Conservation (phyloP, 1,284 basidiomycete genomes). For the Retiboletus flavoniger region DNA sequence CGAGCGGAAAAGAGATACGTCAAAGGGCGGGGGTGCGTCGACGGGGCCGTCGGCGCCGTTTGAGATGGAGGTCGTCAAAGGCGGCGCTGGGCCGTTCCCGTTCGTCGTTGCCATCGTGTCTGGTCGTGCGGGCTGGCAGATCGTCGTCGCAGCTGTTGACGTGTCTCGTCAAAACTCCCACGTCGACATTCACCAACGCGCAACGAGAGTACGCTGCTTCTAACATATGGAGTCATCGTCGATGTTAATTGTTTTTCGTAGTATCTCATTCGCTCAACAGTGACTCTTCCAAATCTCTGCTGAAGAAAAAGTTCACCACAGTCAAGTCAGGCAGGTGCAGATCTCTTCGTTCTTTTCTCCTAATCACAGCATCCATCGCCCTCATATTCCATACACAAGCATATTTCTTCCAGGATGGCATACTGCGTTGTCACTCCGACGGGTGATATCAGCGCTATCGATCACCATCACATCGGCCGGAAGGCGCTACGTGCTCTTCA, state of each 20-base stretch:
- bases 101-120: conserved; percentile 26
- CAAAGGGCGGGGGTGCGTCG: conserved; percentile 44
- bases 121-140: neutral
- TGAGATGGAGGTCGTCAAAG: conserved; percentile 30
- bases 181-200: too few species aligned
- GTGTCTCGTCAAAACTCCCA: too few species aligned
- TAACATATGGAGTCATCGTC: neutral
- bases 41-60: conserved; percentile 31
- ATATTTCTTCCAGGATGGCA: neutral
- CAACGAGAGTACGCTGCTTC: neutral
- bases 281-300: neutral
- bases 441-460: conserved; percentile 4
- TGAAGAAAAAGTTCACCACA: neutral
- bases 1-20: conserved; percentile 58
- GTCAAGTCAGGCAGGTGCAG: neutral
- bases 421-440: neutral
- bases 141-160: conserved; percentile 12
- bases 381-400: conserved; percentile 1
- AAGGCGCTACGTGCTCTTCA: conserved; percentile 7
- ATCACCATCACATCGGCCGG: neutral
- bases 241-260: neutral
- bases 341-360: conserved; percentile 6
- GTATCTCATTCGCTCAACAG: neutral
- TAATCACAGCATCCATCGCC: conserved; percentile 5
- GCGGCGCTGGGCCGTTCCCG: conserved; percentile 26